Base-by-base conservation (phyloP, 495 filamentous ascomycete genomes). In the Penicillium atrosanguineum region DNA sequence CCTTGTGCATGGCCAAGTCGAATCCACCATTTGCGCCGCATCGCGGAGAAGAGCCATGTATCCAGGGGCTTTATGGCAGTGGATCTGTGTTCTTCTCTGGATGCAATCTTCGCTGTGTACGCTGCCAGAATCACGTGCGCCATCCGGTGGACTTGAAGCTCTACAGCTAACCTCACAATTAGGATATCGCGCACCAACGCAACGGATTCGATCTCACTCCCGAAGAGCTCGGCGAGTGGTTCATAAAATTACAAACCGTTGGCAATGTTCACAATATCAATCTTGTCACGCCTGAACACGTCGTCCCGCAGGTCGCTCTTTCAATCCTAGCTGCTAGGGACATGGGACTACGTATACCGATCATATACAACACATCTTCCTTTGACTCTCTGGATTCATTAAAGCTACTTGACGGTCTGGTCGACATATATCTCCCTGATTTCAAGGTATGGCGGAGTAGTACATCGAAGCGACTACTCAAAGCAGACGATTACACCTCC, bases 221-320 rank as follows among this genome's bases (percentile, higher is more conserved):
- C 12, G 84, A 87, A 61, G 81, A 90, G 63, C 77, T 93, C 3
- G 89, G 79, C 4, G 80, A 86, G 21, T 90, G 88, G 88, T 90
- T 83, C 63, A 51, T 92, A 37, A 91, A 90, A 65, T 72, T 94
- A 16, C 87, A 91, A 59, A 15, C 57, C 9, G 73, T 87, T 3
- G 87, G 87, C 6, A 70, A 77, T 9, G 85, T 86, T 4, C 87
- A 90, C 69, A 94, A 90, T 58, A 89, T 91, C 73, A 90, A 94
- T 62, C 78, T 89, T 7, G 78, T 89, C 41, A 89, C 86, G 2
- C 86, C 86, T 0, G 87, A 90, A 64, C 87, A 89, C 62, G 86
- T 91, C 25, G 88, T 90, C 1, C 87, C 88, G 1, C 87, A 91
- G 56, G 87, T 90, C 7, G 87, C 79, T 6, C 70, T 90, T 8